A percentile compares a stretch with the other conserved stretches of the same genome.
phyloP scores from a whole-genome alignment of 148 eudicot genomes.

The Rhododendron molle region DNA sequence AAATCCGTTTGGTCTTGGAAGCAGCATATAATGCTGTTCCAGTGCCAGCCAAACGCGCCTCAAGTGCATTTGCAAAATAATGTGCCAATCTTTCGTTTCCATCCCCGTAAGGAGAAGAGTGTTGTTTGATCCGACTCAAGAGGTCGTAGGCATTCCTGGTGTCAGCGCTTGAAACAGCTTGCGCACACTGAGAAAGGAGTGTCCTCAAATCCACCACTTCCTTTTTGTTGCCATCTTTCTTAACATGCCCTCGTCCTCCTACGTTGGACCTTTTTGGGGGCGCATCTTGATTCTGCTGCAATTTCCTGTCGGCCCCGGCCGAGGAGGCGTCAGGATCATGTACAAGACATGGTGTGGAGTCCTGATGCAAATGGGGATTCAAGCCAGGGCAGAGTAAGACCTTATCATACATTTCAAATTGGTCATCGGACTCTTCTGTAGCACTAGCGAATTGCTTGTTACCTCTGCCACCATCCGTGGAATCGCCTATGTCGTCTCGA shows the following conservation, averaged over 20 bases:
- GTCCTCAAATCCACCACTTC: constrained; percentile 48
- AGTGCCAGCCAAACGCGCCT: constrained; percentile 50
- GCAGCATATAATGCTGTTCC: constrained; percentile 37
- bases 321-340: background rate
- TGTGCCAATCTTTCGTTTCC: constrained; percentile 31
- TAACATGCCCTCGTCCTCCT: constrained; percentile 16
- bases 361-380: constrained; percentile 4
- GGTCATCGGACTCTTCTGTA: constrained; percentile 29
- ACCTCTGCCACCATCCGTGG: constrained; percentile 19
- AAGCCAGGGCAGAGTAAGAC: constrained; percentile 23
- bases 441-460: constrained; percentile 41
- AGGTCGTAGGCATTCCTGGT: constrained; percentile 38
- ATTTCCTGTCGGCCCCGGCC: background rate
- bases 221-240: constrained; percentile 13
- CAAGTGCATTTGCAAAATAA: constrained; percentile 28
- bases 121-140: constrained; percentile 25
- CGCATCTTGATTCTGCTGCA: background rate
- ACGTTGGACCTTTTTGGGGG: too few relatives aligned
- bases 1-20: constrained; percentile 16
- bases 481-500: constrained; percentile 35
- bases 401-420: constrained; percentile 35
- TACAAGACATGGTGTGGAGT: too few relatives aligned
- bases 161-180: constrained; percentile 42
- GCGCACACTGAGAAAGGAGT: constrained; percentile 63
- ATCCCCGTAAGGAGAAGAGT: constrained; percentile 31